Base-by-base conservation (phyloP, 2,329 filamentous ascomycete species). In the Cladosporium cucumerinum region DNA sequence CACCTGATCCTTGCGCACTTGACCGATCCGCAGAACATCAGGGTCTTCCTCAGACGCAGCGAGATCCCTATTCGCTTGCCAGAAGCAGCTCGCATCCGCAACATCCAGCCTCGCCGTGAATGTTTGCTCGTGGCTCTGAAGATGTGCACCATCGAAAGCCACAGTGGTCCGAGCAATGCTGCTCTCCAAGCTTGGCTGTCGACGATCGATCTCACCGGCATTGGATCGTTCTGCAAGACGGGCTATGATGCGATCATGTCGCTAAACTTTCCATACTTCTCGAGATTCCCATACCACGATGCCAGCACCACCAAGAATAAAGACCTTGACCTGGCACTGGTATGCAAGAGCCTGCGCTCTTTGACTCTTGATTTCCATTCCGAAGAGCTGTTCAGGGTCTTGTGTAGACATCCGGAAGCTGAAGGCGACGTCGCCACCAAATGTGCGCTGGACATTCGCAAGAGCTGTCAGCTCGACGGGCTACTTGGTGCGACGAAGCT, bases 241-340 rank as follows among this genome's bases (percentile, higher is more conserved):
- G 69, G 67, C 10, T 70, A 65, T 62, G 66, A 66, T 21, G 69
- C 66, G 1, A 52, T 70, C 18, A 64, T 65, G 36, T 39, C 59
- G n/a, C 57, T 70, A 0, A 21, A 5, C 14, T 69, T 69, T 54
- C 65, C 66, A 4, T 68, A 48, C 65, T 70, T 70, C 68, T 61
- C 55, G 7, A 49, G 57, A 30, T 68, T 68, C 32, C 66, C 49
- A 2, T 30, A 64, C 34, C 6, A 14, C 10, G 6, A n/a, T 10
- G 32, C 59, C 12, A 21, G 23, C 14, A 28, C 51, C 16, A 57
- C 65, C 6, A 36, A 58, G 3, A 66, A 69, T 60, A 55, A 65
- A 30, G 68, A 69, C 61, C 23, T 69, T 18, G 63, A 64, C 14
- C 59, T 70, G 43, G 64, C 63, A 32, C 34, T 64, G 36, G 65